Evolutionary conservation across 2,329 filamentous ascomycete genomes (phyloP), one percentile per base, ranked within the genome.

Genomic region (Xylariaceae sp.): DNA sequence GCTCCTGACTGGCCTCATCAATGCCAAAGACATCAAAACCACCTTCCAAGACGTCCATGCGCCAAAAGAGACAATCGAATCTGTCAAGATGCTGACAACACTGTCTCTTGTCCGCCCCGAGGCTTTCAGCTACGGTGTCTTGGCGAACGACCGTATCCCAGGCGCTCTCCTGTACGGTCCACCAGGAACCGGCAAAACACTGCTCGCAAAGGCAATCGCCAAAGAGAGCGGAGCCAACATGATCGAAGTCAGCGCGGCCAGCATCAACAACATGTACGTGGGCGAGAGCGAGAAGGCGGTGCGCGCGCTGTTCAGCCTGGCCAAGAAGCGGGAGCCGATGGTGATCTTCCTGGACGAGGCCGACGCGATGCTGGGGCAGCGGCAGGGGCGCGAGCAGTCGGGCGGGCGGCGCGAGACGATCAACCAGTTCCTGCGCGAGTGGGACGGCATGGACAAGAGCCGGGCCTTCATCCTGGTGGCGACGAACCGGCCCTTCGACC

Each of bases 321-420:
- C 92, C 4, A 87, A 87, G 61, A 94, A 94, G 58, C 73, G 95
- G 6, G 82, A 83, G 2, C 92, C 92, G 0, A 89, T 89, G 52
- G 81, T 98, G 12, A 85, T 98, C 32, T 96, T 98, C 63, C 87
- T 98, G 42, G 92, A 98, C 52, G 92, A 98, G 61, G 92, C 89
- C 15, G 92, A 98, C 56, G 84, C 90, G 6, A 80, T 98, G 30
- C 83, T 98, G 36, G 85, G 85, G 17, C 80, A 83, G 12, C 77
- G 92, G 35, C 43, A 74, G 35, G 72, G 77, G 43, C 74, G 75
- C 24, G 71, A 72, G 38, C 79, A 77, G 46, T 72, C 84, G 19
- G 75, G 76, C 5, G 80, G 75, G 2, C 85, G 93, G 47, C 77
- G 89, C 31, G 90, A 95, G 56, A 81, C 92, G 35, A 89, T 96